Evolutionary conservation across 2,329 filamentous ascomycete species (phyloP).

Genomic region (Clarireedia hainanense): DNA sequence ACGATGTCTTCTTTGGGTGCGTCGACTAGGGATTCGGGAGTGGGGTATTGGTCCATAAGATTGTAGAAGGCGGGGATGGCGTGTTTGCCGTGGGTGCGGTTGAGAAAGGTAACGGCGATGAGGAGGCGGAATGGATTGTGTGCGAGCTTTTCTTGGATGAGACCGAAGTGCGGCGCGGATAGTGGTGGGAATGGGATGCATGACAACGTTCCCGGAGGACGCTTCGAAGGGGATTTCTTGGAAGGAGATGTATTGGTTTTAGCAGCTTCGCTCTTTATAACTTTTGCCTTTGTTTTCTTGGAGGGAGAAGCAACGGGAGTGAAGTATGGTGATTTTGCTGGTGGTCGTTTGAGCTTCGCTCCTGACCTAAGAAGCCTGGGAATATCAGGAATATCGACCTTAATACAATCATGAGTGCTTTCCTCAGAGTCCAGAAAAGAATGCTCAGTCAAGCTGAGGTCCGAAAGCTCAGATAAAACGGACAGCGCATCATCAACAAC

Average conservation of each 20-base stretch:
- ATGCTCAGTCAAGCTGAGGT: conserved; percentile 12
- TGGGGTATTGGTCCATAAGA: conserved; percentile 62
- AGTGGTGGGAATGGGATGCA: conserved; percentile 61
- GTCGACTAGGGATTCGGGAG: conserved; percentile 51
- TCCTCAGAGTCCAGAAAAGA: conserved; percentile 15
- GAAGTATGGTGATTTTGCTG: conserved; percentile 29
- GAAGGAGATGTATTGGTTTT: neutral
- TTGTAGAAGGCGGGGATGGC: conserved; percentile 70
- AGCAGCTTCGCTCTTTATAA: neutral
- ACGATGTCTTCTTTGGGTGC: conserved; percentile 50
- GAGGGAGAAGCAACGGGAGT: conserved; percentile 8
- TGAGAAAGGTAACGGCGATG: conserved; percentile 76
- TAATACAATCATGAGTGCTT: conserved; percentile 11
- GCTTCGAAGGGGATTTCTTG: conserved; percentile 13
- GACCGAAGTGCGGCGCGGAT: conserved; percentile 56
- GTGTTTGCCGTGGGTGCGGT: conserved; percentile 65
- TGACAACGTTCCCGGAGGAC: conserved; percentile 34
- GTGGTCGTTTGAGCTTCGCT: conserved; percentile 18
- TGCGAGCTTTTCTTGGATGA: conserved; percentile 76
- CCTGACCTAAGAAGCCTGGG: conserved; percentile 2
- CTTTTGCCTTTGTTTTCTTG: conserved; percentile 1
- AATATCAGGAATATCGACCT: conserved; percentile 8
- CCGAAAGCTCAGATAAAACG: conserved; percentile 11
- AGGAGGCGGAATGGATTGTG: conserved; percentile 72
- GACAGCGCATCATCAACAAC: neutral